Conservation (phyloP, 495 filamentous ascomycete genomes). For the Daldinia vernicosa region DNA sequence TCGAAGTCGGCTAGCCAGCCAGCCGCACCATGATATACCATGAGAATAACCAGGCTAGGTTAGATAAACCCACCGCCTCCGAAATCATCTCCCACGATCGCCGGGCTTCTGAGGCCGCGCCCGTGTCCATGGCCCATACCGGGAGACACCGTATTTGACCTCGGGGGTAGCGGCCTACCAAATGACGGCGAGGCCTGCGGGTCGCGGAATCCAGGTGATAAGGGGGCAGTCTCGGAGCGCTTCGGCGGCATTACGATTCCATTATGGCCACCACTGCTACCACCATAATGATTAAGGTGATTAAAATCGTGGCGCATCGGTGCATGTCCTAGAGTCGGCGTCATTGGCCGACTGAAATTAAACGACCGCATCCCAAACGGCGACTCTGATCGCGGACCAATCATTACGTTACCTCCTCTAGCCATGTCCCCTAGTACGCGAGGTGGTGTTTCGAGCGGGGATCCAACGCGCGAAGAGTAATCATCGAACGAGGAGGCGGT, state of each 20-base stretch:
- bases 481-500: conserved; percentile 29
- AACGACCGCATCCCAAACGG: conserved; percentile 41
- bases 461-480: conserved; percentile 18
- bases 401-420: neutral
- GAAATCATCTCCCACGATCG: conserved; percentile 34
- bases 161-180: conserved; percentile 21
- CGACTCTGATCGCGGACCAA: conserved; percentile 28
- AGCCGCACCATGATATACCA: neutral
- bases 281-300: neutral
- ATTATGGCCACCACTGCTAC: neutral
- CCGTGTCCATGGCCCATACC: neutral
- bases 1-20: neutral
- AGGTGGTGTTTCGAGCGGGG: conserved; percentile 25
- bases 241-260: conserved; percentile 4
- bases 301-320: conserved; percentile 18
- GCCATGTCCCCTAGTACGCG: conserved; percentile 22
- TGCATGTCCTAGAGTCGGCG: conserved; percentile 25
- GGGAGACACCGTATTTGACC: conserved; percentile 24
- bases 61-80: conserved; percentile 37
- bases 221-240: conserved; percentile 36
- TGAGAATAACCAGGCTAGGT: neutral
- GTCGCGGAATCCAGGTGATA: conserved; percentile 23
- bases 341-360: conserved; percentile 42
- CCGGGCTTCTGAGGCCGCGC: conserved; percentile 22
- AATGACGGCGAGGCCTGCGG: conserved; percentile 15